These are phyloP conservation scores for Oidiodendron maius DNA, from an alignment of 495 filamentous ascomycete species.

Conservation along the genomic window DNA sequence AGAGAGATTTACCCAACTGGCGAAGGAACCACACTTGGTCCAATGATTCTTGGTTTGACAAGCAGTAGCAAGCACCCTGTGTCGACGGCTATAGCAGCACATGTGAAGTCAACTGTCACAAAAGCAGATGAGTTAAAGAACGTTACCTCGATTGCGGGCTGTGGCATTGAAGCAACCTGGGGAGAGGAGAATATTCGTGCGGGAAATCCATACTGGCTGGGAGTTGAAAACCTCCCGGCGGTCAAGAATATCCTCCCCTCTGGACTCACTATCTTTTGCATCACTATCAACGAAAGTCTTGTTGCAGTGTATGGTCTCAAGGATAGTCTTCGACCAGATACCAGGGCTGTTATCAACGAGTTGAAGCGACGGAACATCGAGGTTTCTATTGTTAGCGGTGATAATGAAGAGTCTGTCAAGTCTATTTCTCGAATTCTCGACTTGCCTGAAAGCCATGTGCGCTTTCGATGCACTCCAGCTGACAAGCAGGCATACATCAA, in stretches of 20 bases:
- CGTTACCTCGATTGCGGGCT: constrained; percentile 41
- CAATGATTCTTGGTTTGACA: constrained; percentile 48
- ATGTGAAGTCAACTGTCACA: constrained; percentile 30
- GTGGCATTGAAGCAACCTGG: constrained; percentile 30
- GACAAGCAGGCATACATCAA: constrained; percentile 62
- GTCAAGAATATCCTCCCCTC: constrained; percentile 17
- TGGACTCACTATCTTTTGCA: constrained; percentile 57
- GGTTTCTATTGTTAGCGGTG: constrained; percentile 64
- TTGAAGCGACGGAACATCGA: constrained; percentile 49
- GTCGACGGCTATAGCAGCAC: constrained; percentile 51
- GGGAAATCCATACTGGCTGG: constrained; percentile 62
- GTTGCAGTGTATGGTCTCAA: constrained; percentile 53
- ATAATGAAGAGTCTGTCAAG: constrained; percentile 55
- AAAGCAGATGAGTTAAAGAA: constrained; percentile 24
- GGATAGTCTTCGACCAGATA: constrained; percentile 54
- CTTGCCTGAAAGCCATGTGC: constrained; percentile 41
- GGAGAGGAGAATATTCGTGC: constrained; percentile 37
- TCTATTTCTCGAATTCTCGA: constrained; percentile 44
- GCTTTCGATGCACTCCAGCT: constrained; percentile 47
- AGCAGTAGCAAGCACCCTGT: constrained; percentile 58
- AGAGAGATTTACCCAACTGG: constrained; percentile 35
- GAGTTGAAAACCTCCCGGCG: constrained; percentile 35
- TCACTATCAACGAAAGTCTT: constrained; percentile 45
- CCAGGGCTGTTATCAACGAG: constrained; percentile 35
- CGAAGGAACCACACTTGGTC: constrained; percentile 61